Conservation (phyloP, 257 asterid species). For the Solanum peruvianum region DNA sequence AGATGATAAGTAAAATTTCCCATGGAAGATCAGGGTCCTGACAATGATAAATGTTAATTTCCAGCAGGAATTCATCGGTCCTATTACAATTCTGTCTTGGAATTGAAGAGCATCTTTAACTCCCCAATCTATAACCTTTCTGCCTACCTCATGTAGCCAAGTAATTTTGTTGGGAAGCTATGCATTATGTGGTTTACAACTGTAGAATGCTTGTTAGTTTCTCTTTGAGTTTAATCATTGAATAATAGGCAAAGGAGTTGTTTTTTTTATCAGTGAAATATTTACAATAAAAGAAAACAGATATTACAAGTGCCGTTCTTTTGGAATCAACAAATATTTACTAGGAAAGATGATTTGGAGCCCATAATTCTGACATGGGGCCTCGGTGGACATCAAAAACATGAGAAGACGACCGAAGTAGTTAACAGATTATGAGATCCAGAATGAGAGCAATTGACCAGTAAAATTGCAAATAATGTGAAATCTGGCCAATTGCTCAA, state of each 20-base stretch:
- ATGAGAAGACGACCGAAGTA: neutral
- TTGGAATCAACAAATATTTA: neutral
- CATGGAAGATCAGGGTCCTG: neutral
- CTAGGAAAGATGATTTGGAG: neutral
- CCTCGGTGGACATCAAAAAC: neutral
- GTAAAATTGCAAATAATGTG: neutral
- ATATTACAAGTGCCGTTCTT: neutral
- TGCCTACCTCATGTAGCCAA: neutral
- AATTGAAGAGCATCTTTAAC: neutral
- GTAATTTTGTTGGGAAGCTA: neutral
- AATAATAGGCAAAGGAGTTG: neutral
- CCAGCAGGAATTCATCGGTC: neutral
- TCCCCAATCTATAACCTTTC: neutral
- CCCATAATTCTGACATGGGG: neutral
- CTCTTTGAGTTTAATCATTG: neutral
- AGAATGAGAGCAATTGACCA: neutral
- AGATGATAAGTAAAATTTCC: neutral
- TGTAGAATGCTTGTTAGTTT: neutral
- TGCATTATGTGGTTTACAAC: neutral
- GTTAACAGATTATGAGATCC: neutral
- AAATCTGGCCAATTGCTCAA: neutral
- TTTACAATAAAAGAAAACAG: neutral
- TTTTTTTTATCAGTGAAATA: neutral
- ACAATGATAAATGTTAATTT: neutral
- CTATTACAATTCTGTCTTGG: neutral